These are phyloP conservation scores for Trametes cinnabarina DNA, from an alignment of 768 basidiomycete genomes.

Conservation along the genomic window DNA sequence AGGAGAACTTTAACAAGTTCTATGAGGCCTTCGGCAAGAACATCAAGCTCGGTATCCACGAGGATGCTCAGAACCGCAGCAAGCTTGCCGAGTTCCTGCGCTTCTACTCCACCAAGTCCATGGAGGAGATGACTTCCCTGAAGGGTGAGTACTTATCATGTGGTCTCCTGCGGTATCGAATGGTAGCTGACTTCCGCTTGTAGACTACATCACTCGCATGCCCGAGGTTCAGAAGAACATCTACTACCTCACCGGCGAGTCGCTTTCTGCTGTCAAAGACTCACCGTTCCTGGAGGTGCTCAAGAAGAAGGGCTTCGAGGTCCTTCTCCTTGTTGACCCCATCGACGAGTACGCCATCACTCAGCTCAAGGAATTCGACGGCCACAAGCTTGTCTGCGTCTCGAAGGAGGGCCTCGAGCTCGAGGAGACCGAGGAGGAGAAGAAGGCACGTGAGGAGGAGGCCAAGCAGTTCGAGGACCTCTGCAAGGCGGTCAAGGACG, in stretches of 20 bases:
- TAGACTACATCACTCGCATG: conserved; percentile 99
- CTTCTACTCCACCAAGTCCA: conserved; percentile 94
- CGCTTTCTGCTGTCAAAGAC: conserved; percentile 83
- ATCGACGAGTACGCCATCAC: conserved; percentile 99
- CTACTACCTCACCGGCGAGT: conserved; percentile 99
- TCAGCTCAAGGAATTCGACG: conserved; percentile 98
- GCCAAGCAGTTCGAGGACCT: conserved; percentile 80
- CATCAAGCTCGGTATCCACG: conserved; percentile 99
- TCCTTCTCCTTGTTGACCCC: conserved; percentile 95
- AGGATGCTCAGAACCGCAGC: conserved; percentile 97
- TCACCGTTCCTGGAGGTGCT: conserved; percentile 99
- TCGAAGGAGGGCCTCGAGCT: conserved; percentile 99
- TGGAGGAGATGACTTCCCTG: conserved; percentile 88
- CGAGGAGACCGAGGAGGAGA: conserved; percentile 98
- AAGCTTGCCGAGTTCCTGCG: conserved; percentile 99
- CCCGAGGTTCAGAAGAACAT: conserved; percentile 98
- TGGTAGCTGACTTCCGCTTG: conserved; percentile 1
- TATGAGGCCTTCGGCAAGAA: conserved; percentile 99
- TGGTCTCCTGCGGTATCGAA: background rate
- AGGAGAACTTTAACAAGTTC: conserved; percentile 97
- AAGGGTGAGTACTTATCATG: conserved; percentile 60
- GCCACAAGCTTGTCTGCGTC: conserved; percentile 95
- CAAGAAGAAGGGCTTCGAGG: conserved; percentile 99
- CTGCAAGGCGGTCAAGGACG: conserved; percentile 95
- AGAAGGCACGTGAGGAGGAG: conserved; percentile 85